These are phyloP conservation scores for Pistacia integerrima DNA, from an alignment of 345 rosid species.

Conservation along the genomic window DNA sequence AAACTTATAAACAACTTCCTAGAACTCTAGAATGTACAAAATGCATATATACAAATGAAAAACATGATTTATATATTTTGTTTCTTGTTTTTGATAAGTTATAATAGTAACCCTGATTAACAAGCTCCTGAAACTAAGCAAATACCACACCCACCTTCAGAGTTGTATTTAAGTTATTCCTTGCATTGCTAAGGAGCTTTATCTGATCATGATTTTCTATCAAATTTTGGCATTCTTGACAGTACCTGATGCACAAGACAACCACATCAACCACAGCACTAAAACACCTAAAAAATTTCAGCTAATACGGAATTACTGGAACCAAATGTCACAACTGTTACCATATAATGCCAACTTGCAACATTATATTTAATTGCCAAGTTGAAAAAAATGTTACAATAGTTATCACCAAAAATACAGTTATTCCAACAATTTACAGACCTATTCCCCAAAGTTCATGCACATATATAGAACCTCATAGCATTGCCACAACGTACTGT, in stretches of 20 bases:
- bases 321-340: not conserved
- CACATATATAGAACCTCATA: not conserved
- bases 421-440: not conserved
- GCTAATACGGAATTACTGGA: not conserved
- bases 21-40: too few species aligned
- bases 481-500: conserved; percentile 44
- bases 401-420: not conserved
- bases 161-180: conserved; percentile 90
- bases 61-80: not conserved
- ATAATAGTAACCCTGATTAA: not conserved
- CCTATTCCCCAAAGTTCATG: not conserved
- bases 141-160: conserved; percentile 57
- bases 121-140: conserved; percentile 10
- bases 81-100: not conserved
- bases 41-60: not conserved
- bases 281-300: not conserved
- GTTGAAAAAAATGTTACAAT: not conserved
- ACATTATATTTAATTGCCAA: not conserved
- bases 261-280: conserved; percentile 8
- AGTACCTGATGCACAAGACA: conserved; percentile 55
- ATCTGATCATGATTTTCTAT: conserved; percentile 99
- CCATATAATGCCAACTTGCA: not conserved
- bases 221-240: conserved; percentile 95
- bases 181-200: conserved; percentile 91
- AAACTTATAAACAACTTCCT: too few species aligned